Evolutionary conservation across 177 flowering plant species (phyloP).

Genomic region (Telopea speciosissima): DNA sequence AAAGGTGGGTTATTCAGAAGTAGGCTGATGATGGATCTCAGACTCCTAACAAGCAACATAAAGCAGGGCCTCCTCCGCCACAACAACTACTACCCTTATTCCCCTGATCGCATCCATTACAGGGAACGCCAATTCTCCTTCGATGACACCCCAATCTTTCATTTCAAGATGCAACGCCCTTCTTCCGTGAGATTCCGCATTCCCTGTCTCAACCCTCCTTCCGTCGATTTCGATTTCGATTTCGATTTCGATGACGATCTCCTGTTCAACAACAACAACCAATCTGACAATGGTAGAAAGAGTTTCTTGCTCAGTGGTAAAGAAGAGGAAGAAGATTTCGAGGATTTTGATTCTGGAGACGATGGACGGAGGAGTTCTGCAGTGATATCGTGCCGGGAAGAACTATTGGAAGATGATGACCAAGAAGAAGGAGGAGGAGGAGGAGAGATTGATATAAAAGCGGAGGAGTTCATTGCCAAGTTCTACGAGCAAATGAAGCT

Average conservation of each 20-base stretch:
- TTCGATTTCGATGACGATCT: slow-evolving; percentile 5
- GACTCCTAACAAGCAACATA: slow-evolving; percentile 36
- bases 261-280: background rate
- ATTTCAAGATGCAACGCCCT: slow-evolving; percentile 51
- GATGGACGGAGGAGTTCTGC: background rate
- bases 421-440: slow-evolving; percentile 26
- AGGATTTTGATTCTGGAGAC: no score
- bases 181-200: slow-evolving; percentile 48
- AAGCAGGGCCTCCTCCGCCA: slow-evolving; percentile 31
- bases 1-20: slow-evolving; percentile 52
- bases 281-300: slow-evolving; percentile 10
- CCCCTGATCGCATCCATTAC: slow-evolving; percentile 18
- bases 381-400: background rate
- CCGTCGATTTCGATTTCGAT: slow-evolving; percentile 32
- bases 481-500: slow-evolving; percentile 69
- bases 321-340: slow-evolving; percentile 15
- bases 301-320: slow-evolving; percentile 16
- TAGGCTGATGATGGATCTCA: slow-evolving; percentile 38
- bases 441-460: slow-evolving; percentile 56
- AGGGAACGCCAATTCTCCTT: slow-evolving; percentile 70
- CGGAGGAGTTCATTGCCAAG: slow-evolving; percentile 68
- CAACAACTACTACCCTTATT: no score
- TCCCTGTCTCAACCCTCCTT: slow-evolving; percentile 56
- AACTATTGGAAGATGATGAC: no score
- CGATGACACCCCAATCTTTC: slow-evolving; percentile 59